These are phyloP conservation scores for Ambrosia hybrid DNA, from an alignment of 140 eudicot genomes.

Conservation along the genomic window DNA sequence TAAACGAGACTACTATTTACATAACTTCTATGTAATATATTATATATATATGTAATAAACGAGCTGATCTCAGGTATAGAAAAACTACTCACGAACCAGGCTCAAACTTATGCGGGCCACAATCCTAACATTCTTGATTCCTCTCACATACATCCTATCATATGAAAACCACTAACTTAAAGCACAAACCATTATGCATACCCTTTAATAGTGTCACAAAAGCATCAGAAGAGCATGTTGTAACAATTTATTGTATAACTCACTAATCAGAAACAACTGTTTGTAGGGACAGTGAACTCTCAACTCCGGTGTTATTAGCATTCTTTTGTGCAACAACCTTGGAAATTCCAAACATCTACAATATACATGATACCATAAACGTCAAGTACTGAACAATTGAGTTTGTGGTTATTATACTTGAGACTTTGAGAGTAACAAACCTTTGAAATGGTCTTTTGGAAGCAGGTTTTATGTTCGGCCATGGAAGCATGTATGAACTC, in stretches of 20 bases:
- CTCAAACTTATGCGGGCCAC: too few species aligned
- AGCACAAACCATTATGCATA: background rate
- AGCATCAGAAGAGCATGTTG: background rate
- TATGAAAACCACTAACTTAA: background rate
- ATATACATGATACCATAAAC: background rate
- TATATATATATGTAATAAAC: too few species aligned
- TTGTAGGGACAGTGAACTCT: conserved; percentile 64
- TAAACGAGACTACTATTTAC: too few species aligned
- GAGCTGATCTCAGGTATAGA: too few species aligned
- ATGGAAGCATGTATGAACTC: conserved; percentile 82
- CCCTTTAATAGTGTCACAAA: background rate
- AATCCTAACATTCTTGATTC: background rate
- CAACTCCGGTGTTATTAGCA: conserved; percentile 52
- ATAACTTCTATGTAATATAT: too few species aligned
- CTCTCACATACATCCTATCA: background rate
- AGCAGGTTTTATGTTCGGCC: conserved; percentile 81
- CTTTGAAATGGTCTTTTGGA: conserved; percentile 79
- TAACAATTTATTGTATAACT: background rate
- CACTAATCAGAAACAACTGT: conserved; percentile 51
- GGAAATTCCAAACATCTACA: conserved; percentile 89
- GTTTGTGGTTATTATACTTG: too few species aligned
- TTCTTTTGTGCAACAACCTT: conserved; percentile 65
- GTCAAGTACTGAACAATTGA: background rate
- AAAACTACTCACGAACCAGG: too few species aligned
- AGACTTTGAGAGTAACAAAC: conserved; percentile 28